These are phyloP conservation scores for Thymus quinquecostatus DNA, from an alignment of 257 asterid genomes.

Conservation along the genomic window DNA sequence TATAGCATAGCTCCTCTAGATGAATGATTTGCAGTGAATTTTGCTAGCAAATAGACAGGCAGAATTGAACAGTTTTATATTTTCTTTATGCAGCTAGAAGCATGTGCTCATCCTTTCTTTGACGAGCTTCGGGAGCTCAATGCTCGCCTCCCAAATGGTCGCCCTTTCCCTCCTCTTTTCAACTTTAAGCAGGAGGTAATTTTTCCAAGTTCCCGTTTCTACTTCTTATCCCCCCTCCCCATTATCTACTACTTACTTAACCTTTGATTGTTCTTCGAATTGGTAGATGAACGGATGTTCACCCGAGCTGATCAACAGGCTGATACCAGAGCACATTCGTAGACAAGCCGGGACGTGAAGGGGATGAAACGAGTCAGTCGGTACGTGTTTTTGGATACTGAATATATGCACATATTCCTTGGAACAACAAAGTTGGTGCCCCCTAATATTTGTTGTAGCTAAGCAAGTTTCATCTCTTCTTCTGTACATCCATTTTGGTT, in stretches of 20 bases:
- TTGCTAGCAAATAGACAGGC: background rate
- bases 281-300: slow-evolving; percentile 79
- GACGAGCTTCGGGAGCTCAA: slow-evolving; percentile 84
- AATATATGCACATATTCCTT: slow-evolving; percentile 45
- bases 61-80: background rate
- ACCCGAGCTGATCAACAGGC: slow-evolving; percentile 65
- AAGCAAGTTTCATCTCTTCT: slow-evolving; percentile 39
- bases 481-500: slow-evolving; percentile 74
- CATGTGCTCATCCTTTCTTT: slow-evolving; percentile 88
- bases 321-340: slow-evolving; percentile 57
- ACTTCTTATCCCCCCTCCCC: background rate
- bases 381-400: slow-evolving; percentile 30
- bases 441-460: slow-evolving; percentile 44
- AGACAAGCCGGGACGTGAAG: slow-evolving; percentile 50
- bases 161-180: slow-evolving; percentile 79
- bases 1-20: background rate
- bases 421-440: slow-evolving; percentile 35
- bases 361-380: background rate
- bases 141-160: slow-evolving; percentile 81
- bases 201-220: slow-evolving; percentile 16
- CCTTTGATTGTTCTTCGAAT: slow-evolving; percentile 10
- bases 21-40: background rate
- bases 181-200: slow-evolving; percentile 82
- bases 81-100: slow-evolving; percentile 68
- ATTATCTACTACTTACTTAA: slow-evolving; percentile 14